Evolutionary conservation across 1,284 basidiomycete genomes (phyloP).

Genomic region (Tilletia walkeri): DNA sequence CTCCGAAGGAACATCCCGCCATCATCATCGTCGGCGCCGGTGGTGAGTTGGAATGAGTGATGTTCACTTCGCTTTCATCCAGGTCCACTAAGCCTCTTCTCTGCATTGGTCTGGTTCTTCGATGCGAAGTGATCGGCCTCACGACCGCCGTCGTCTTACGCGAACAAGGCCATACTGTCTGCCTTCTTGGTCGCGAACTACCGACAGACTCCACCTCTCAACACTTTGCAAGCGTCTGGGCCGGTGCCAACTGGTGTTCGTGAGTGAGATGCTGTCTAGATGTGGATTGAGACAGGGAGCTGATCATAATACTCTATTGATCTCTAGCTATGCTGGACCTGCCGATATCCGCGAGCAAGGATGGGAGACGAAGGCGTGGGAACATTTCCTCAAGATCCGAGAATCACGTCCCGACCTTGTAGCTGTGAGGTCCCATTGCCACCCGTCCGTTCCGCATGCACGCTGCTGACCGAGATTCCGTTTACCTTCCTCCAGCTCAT

Average conservation of each 20-base stretch:
- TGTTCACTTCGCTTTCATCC: background rate
- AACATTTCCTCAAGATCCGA: constrained; percentile 16
- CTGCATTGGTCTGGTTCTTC: background rate
- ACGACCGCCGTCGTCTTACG: constrained; percentile 58
- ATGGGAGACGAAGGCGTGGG: constrained; percentile 50
- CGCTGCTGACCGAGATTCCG: constrained; percentile 37
- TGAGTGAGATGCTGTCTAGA: constrained; percentile 54
- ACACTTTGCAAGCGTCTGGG: constrained; percentile 70
- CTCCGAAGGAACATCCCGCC: background rate
- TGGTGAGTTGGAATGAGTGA: constrained; percentile 25
- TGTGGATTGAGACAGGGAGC: constrained; percentile 16
- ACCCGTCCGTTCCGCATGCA: too few relatives aligned
- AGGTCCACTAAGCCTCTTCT: background rate
- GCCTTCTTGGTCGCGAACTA: constrained; percentile 67
- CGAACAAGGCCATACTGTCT: constrained; percentile 61
- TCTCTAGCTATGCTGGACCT: constrained; percentile 20
- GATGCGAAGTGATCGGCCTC: constrained; percentile 58
- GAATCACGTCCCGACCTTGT: constrained; percentile 60
- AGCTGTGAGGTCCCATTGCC: constrained; percentile 62
- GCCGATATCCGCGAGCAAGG: constrained; percentile 59
- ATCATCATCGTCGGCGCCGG: constrained; percentile 41
- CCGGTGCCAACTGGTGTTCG: constrained; percentile 70
- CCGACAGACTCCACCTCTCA: constrained; percentile 66
- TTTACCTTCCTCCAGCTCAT: constrained; percentile 55
- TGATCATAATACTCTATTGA: background rate